These are phyloP conservation scores for Stemphylium vesicarium DNA, from an alignment of 2,329 filamentous ascomycete species.

Conservation along the genomic window DNA sequence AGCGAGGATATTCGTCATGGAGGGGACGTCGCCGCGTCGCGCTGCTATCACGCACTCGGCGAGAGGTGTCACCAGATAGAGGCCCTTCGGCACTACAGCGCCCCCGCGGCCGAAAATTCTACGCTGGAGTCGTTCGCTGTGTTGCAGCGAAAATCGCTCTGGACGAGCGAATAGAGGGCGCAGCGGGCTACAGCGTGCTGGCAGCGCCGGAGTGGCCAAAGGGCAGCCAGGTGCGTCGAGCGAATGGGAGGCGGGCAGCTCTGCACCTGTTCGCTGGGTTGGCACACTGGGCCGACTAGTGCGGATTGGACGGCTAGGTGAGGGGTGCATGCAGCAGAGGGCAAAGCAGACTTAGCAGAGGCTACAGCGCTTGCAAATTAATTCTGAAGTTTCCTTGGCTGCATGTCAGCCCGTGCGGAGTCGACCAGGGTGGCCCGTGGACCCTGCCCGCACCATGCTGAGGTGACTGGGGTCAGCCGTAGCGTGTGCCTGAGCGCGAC, in stretches of 20 bases:
- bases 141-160: not conserved
- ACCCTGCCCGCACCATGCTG: conserved; percentile 19
- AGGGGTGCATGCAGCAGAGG: conserved; percentile 28
- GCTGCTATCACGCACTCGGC: conserved; percentile 10
- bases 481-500: conserved; percentile 31
- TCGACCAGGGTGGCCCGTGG: conserved; percentile 24
- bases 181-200: conserved; percentile 13
- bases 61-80: conserved; percentile 21
- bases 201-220: conserved; percentile 29
- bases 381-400: conserved; percentile 26
- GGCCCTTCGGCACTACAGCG: not conserved
- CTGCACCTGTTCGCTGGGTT: conserved; percentile 30
- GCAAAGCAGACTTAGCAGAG: conserved; percentile 13
- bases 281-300: conserved; percentile 17
- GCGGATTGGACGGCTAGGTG: conserved; percentile 9
- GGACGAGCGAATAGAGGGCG: conserved; percentile 21
- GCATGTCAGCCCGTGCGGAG: conserved; percentile 25
- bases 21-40: conserved; percentile 25
- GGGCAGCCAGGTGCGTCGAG: conserved; percentile 1
- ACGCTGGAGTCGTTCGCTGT: conserved; percentile 3
- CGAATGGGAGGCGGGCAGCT: conserved; percentile 25
- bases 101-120: conserved; percentile 14
- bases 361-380: conserved; percentile 24
- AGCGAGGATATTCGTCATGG: conserved; percentile 34
- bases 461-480: conserved; percentile 7